phyloP scores from a whole-genome alignment of 208 protist species.

The Kentomonas sorsogonicus region DNA sequence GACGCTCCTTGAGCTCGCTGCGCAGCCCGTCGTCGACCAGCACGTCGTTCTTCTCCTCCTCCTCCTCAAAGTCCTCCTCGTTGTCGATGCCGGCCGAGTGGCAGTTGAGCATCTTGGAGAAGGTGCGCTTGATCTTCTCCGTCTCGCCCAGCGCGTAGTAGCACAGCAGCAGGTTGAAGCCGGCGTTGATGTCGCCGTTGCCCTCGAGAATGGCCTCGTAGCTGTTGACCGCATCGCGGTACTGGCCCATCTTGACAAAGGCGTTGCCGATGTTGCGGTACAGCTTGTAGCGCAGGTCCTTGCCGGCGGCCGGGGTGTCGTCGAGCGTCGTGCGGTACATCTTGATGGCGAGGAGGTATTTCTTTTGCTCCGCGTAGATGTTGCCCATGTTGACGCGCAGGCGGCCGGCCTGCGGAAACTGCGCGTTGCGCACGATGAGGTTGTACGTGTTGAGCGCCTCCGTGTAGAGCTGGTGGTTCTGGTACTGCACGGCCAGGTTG shows the following conservation, averaged over 20 bases:
- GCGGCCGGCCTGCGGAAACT: slow-evolving; percentile 89
- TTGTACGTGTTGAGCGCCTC: slow-evolving; percentile 95
- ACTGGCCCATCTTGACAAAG: slow-evolving; percentile 96
- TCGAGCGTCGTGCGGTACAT: slow-evolving; percentile 96
- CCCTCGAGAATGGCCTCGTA: slow-evolving; percentile 94
- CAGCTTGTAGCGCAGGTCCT: slow-evolving; percentile 92
- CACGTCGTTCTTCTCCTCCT: slow-evolving; percentile 80
- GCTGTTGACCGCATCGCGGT: slow-evolving; percentile 92
- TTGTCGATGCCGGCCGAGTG: slow-evolving; percentile 48
- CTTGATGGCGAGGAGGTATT: slow-evolving; percentile 95
- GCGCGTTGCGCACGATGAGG: slow-evolving; percentile 93
- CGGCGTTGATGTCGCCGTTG: slow-evolving; percentile 85
- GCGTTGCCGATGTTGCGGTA: slow-evolving; percentile 95
- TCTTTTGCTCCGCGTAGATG: slow-evolving; percentile 96
- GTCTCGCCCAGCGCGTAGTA: slow-evolving; percentile 94
- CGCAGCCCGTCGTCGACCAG: slow-evolving; percentile 80
- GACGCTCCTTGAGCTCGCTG: slow-evolving; percentile 73
- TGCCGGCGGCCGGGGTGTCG: slow-evolving; percentile 84
- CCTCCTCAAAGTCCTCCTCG: slow-evolving; percentile 81
- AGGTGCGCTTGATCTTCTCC: slow-evolving; percentile 92
- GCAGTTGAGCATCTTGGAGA: slow-evolving; percentile 86
- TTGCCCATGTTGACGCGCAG: slow-evolving; percentile 98
- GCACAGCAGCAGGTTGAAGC: slow-evolving; percentile 96
- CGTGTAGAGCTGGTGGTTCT: slow-evolving; percentile 92
- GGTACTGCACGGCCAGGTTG: slow-evolving; percentile 95